Conservation (phyloP, 163 green algal species). For the Scenedesmus sp. region DNA sequence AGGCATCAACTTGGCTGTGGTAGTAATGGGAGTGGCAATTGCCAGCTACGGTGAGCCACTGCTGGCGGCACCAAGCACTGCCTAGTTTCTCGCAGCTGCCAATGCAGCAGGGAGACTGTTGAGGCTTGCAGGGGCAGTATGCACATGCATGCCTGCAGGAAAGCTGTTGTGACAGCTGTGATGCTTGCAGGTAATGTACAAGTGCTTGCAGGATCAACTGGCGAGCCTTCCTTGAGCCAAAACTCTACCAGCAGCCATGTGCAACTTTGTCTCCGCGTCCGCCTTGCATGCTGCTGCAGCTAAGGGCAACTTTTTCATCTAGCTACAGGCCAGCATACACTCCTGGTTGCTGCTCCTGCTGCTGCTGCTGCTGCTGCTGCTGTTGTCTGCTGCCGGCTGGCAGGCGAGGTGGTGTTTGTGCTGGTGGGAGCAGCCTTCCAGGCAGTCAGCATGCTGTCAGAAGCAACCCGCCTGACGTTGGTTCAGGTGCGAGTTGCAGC, state of each 20-base stretch:
- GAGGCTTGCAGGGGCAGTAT: no score
- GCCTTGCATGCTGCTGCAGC: neutral
- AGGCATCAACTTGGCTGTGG: conserved; percentile 82
- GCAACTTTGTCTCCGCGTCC: no score
- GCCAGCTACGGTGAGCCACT: conserved; percentile 79
- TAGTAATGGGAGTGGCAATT: conserved; percentile 80
- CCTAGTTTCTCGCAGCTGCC: neutral
- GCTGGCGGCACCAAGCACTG: neutral
- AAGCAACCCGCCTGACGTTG: conserved; percentile 84
- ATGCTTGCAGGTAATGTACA: neutral
- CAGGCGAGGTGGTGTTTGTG: conserved; percentile 90
- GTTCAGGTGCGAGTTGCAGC: conserved; percentile 66
- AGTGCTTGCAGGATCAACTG: neutral
- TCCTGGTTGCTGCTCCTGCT: no score
- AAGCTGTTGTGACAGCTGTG: neutral
- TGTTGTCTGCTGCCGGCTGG: neutral
- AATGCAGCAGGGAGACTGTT: no score
- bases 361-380: neutral
- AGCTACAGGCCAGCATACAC: no score
- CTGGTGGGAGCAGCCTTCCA: conserved; percentile 86
- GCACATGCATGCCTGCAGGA: no score
- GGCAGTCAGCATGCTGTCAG: conserved; percentile 76
- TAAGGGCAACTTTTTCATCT: neutral
- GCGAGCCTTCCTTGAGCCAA: neutral
- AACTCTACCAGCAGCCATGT: neutral